phyloP scores from a whole-genome alignment of 2,329 filamentous ascomycete genomes.

The Corniculantispora saksenae region DNA sequence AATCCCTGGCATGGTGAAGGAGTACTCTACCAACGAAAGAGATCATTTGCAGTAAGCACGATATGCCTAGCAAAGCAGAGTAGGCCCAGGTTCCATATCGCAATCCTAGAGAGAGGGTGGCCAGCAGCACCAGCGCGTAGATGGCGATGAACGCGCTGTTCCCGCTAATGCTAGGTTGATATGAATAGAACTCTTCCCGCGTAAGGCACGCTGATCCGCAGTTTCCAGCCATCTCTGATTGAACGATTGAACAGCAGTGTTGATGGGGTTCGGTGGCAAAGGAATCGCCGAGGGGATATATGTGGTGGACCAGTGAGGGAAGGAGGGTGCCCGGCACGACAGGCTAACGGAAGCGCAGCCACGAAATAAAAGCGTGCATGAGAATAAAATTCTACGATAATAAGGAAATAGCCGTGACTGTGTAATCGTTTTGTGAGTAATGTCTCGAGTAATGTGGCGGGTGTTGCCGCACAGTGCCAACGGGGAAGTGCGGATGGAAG shows the following conservation, averaged over 20 bases:
- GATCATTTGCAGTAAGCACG: conserved; percentile 30
- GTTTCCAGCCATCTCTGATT: conserved; percentile 34
- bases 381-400: not conserved
- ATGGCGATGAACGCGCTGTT: conserved; percentile 42
- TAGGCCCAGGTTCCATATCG: conserved; percentile 29
- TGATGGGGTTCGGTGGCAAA: not conserved
- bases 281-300: too few relatives aligned
- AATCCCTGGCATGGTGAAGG: conserved; percentile 4
- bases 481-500: conserved; percentile 1
- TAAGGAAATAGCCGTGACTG: not conserved
- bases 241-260: not conserved
- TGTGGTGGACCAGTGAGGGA: too few relatives aligned
- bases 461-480: not conserved
- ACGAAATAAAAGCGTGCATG: not conserved
- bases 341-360: too few relatives aligned
- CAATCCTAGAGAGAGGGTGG: conserved; percentile 39
- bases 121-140: conserved; percentile 43
- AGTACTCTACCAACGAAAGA: conserved; percentile 34
- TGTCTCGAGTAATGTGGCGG: not conserved
- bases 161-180: conserved; percentile 39
- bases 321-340: too few relatives aligned
- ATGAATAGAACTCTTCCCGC: conserved; percentile 38
- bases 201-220: conserved; percentile 40
- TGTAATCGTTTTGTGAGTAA: not conserved
- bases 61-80: not conserved